Conservation (phyloP, 164 flowering plant species). For the Vitis labrusca region DNA sequence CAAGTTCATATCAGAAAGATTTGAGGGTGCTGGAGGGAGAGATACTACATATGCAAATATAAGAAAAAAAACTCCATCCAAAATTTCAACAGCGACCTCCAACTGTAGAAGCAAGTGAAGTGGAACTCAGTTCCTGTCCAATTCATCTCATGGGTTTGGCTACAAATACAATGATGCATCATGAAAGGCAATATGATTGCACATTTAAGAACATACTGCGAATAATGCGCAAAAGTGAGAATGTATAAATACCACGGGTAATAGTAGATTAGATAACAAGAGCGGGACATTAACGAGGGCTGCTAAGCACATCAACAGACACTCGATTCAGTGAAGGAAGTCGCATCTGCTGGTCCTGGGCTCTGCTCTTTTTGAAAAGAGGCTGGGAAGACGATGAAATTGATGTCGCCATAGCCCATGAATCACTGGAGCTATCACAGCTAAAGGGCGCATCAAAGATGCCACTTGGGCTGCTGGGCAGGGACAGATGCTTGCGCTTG, state of each 20-base stretch:
- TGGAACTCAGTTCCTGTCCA: conserved; percentile 4
- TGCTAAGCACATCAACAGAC: conserved; percentile 33
- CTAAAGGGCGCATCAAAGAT: conserved; percentile 38
- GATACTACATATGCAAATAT: not conserved
- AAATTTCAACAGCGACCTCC: conserved; percentile 8
- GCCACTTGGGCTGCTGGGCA: conserved; percentile 43
- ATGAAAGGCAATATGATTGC: conserved; percentile 12
- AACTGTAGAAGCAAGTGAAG: conserved; percentile 1
- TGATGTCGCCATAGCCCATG: conserved; percentile 33
- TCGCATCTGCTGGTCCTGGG: conserved; percentile 48
- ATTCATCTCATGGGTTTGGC: conserved; percentile 15
- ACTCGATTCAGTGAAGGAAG: conserved; percentile 36
- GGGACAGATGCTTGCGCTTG: conserved; percentile 42
- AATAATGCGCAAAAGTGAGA: conserved; percentile 20
- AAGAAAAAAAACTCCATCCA: no score
- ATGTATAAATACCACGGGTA: conserved; percentile 16
- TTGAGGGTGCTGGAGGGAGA: not conserved
- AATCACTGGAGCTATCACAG: conserved; percentile 43
- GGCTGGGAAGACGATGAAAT: conserved; percentile 29
- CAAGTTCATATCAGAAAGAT: not conserved
- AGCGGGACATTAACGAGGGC: conserved; percentile 23
- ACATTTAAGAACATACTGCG: conserved; percentile 8
- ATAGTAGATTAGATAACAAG: conserved; percentile 10
- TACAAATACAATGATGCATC: conserved; percentile 10
- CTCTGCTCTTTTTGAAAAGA: conserved; percentile 35